A percentile compares a stretch with the other conserved stretches of the same genome.
Conservation (phyloP, 2,329 filamentous ascomycete genomes). For the Microascus cirrosus region DNA sequence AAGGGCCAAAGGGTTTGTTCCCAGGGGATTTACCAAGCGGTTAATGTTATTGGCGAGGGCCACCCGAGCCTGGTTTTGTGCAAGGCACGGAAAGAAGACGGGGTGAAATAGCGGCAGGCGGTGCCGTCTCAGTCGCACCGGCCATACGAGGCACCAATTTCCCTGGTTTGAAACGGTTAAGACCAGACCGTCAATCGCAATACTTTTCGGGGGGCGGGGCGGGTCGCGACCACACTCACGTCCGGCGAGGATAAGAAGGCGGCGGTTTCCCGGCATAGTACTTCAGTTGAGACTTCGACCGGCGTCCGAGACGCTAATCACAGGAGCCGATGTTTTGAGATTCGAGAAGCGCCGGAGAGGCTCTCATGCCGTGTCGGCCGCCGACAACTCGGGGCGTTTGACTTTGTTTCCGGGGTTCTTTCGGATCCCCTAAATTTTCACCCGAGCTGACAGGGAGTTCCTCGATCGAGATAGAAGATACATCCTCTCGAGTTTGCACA, state of each 20-base stretch:
- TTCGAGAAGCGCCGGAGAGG: background rate
- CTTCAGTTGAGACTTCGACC: background rate
- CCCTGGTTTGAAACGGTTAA: too few species aligned
- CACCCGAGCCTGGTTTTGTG: background rate
- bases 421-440: background rate
- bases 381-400: background rate
- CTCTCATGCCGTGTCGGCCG: background rate
- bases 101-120: too few species aligned
- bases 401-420: background rate
- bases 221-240: too few species aligned
- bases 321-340: background rate
- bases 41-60: background rate
- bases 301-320: background rate
- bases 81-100: background rate
- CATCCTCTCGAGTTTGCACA: background rate
- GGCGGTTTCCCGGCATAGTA: background rate
- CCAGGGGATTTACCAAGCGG: background rate
- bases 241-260: background rate
- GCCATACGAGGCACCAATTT: too few species aligned
- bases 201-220: too few species aligned
- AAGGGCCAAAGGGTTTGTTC: background rate
- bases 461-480: too few species aligned
- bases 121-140: too few species aligned
- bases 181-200: too few species aligned
- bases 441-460: too few species aligned